These are phyloP conservation scores for Hippophae gyantsensis DNA, from an alignment of 306 rosid species.

Conservation along the genomic window DNA sequence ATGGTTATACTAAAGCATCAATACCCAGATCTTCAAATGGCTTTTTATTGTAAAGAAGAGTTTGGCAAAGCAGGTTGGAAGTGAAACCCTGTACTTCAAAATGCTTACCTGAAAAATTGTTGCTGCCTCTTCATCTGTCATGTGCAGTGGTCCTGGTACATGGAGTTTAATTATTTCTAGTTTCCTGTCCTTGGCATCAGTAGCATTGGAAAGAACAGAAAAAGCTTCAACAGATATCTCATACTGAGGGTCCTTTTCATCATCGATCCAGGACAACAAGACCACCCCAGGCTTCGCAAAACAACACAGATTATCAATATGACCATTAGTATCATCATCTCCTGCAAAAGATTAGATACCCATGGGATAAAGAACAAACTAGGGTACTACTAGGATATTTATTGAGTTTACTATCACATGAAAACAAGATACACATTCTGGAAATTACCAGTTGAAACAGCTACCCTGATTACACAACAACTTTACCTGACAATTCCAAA, in stretches of 20 bases:
- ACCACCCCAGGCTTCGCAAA: constrained; percentile 86
- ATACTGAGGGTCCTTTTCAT: constrained; percentile 74
- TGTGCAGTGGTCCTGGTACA: constrained; percentile 63
- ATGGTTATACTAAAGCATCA: neutral
- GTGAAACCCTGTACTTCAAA: neutral
- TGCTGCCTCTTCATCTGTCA: constrained; percentile 69
- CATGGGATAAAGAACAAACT: too few relatives aligned
- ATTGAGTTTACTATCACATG: too few relatives aligned
- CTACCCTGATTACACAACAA: too few relatives aligned
- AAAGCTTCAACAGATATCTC: constrained; percentile 66
- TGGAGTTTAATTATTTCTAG: constrained; percentile 70
- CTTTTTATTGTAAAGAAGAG: constrained; percentile 1
- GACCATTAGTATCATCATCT: constrained; percentile 96
- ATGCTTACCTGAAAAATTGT: constrained; percentile 49
- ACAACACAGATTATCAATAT: constrained; percentile 88
- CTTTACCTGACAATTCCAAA: too few relatives aligned
- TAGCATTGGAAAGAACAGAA: constrained; percentile 46
- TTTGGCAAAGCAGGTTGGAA: constrained; percentile 8
- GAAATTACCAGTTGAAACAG: too few relatives aligned
- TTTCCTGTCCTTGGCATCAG: constrained; percentile 74
- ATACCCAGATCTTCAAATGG: neutral
- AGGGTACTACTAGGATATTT: too few relatives aligned
- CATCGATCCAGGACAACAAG: constrained; percentile 78
- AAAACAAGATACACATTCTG: too few relatives aligned
- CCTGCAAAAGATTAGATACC: constrained; percentile 30